phyloP scores from a whole-genome alignment of 331 rosid species.

The Malus hybrid region DNA sequence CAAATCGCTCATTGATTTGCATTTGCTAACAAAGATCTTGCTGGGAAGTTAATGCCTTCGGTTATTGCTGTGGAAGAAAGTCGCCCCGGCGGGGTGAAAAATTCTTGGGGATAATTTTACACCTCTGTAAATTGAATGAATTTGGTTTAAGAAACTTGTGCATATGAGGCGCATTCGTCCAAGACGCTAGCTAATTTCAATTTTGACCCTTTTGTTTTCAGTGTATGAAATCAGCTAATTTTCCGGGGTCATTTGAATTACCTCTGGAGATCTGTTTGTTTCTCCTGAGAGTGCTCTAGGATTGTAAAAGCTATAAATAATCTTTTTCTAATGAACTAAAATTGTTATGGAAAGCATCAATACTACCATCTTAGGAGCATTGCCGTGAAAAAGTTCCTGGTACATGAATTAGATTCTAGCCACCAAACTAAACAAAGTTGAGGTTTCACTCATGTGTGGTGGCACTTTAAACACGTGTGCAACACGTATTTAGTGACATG shows the following conservation, averaged over 20 bases:
- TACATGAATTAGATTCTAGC: neutral
- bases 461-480: neutral
- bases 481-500: neutral
- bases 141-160: constrained; percentile 12
- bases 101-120: constrained; percentile 1
- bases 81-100: neutral
- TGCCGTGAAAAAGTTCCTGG: neutral
- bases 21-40: neutral
- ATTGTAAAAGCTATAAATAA: neutral
- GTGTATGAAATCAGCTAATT: neutral
- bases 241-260: neutral
- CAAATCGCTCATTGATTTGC: neutral
- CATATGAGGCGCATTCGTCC: constrained; percentile 11
- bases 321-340: neutral
- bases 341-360: neutral
- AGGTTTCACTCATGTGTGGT: neutral
- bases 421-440: neutral
- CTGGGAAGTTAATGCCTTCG: neutral
- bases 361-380: neutral
- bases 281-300: neutral
- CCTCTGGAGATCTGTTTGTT: neutral
- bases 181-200: neutral
- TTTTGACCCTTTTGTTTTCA: neutral
- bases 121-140: constrained; percentile 19
- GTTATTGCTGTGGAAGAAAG: constrained; percentile 2